Evolutionary conservation across 140 eudicot genomes (phyloP).

Genomic region (Senecio squalidus): DNA sequence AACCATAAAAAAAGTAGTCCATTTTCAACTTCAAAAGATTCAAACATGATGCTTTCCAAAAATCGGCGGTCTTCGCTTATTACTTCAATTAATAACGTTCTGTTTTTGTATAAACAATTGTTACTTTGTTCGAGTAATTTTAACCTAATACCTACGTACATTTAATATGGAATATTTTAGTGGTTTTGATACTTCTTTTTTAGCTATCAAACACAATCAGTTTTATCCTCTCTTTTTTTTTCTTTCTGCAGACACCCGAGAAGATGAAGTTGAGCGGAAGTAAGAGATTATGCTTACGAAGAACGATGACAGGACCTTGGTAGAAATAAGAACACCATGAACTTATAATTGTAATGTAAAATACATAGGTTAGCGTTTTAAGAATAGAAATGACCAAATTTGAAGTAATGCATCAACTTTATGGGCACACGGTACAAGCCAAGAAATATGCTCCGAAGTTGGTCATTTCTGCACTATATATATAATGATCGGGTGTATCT

Average conservation of each 20-base stretch:
- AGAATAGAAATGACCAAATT: slow-evolving; percentile 9
- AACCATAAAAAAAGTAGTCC: not conserved
- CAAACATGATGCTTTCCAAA: not conserved
- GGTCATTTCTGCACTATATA: slow-evolving; percentile 13
- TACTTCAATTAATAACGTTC: no score
- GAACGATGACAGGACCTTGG: slow-evolving; percentile 85
- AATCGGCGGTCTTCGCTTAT: no score
- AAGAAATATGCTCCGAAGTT: not conserved
- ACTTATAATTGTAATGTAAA: not conserved
- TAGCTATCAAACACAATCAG: not conserved
- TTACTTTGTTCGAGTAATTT: no score
- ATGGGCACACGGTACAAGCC: not conserved
- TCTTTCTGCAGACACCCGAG: slow-evolving; percentile 38
- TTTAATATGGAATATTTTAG: not conserved
- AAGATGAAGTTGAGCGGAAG: slow-evolving; percentile 33
- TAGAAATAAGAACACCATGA: slow-evolving; percentile 20
- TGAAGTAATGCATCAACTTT: not conserved
- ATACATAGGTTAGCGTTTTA: not conserved
- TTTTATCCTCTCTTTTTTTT: not conserved
- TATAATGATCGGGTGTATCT: not conserved
- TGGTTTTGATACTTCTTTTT: not conserved
- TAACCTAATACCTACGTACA: no score
- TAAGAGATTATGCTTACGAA: slow-evolving; percentile 53
- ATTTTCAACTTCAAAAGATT: not conserved
- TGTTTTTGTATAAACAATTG: no score